phyloP scores from a whole-genome alignment of 2,329 filamentous ascomycete species.

The Dactylellina haptotyla region DNA sequence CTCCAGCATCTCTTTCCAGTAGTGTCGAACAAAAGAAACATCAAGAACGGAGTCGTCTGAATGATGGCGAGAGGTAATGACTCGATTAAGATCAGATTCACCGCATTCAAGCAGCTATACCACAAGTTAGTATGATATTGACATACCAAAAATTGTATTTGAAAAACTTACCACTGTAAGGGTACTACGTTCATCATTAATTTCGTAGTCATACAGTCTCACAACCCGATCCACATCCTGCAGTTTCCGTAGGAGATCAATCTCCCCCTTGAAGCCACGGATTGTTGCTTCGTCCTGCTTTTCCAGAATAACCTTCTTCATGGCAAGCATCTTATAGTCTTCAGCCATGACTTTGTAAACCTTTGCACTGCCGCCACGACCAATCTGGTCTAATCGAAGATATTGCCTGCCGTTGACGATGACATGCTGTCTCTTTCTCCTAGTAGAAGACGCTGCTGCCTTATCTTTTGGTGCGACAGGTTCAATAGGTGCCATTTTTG shows the following conservation, averaged over 20 bases:
- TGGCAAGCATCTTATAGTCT: conserved; percentile 91
- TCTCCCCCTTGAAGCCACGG: conserved; percentile 91
- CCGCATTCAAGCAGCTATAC: conserved; percentile 94
- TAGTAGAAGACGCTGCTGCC: conserved; percentile 70
- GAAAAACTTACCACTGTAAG: conserved; percentile 77
- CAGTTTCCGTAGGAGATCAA: conserved; percentile 85
- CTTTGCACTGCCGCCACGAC: conserved; percentile 89
- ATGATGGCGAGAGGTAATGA: conserved; percentile 78
- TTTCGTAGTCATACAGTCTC: conserved; percentile 87
- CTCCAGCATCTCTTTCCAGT: conserved; percentile 99
- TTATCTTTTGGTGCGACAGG: conserved; percentile 76
- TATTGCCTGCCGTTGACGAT: conserved; percentile 91
- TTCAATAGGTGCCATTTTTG: conserved; percentile 97
- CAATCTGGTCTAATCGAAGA: conserved; percentile 87
- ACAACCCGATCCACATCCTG: conserved; percentile 89
- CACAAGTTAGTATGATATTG: conserved; percentile 14
- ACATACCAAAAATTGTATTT: background rate
- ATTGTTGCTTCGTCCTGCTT: conserved; percentile 86
- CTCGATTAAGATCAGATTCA: conserved; percentile 88
- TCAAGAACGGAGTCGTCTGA: conserved; percentile 81
- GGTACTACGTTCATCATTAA: conserved; percentile 89
- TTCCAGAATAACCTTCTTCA: conserved; percentile 92
- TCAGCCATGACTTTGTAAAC: conserved; percentile 97
- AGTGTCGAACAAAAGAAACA: conserved; percentile 90
- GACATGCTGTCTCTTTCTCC: conserved; percentile 82